Conservation (phyloP, 2,329 filamentous ascomycete genomes). For the Cytospora piceae region DNA sequence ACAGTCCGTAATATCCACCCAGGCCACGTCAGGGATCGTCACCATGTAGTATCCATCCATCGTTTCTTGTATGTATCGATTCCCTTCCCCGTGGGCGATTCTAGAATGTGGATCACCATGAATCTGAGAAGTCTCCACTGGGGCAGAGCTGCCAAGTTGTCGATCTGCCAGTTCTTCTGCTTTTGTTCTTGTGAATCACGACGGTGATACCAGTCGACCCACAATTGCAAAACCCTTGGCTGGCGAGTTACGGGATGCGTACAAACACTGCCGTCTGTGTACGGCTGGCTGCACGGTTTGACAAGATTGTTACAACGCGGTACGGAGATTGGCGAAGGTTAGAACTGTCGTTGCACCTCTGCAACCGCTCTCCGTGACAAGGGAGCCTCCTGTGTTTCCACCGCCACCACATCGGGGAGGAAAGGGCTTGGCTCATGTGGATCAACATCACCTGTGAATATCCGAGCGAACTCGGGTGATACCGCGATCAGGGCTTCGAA, state of each 20-base stretch:
- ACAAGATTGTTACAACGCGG: conserved; percentile 20
- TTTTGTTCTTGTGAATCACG: conserved; percentile 11
- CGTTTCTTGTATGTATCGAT: neutral
- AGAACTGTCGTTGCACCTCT: conserved; percentile 17
- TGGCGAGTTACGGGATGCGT: neutral
- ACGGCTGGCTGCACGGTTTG: neutral
- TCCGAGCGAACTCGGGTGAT: conserved; percentile 5
- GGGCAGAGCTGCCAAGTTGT: conserved; percentile 7
- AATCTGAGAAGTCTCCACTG: conserved; percentile 11
- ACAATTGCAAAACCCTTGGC: conserved; percentile 28
- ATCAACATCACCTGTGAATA: conserved; percentile 20
- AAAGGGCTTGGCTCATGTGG: conserved; percentile 26
- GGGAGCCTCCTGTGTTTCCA: conserved; percentile 18
- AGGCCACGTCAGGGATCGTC: conserved; percentile 1
- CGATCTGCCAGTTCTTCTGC: conserved; percentile 11
- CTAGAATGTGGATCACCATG: conserved; percentile 2
- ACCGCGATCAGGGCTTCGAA: conserved; percentile 4
- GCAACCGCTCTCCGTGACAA: conserved; percentile 7
- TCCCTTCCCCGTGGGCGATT: conserved; percentile 10
- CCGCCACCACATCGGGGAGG: conserved; percentile 16
- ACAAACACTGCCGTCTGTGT: conserved; percentile 21
- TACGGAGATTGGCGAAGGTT: conserved; percentile 18
- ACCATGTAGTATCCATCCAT: neutral
- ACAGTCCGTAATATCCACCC: neutral
- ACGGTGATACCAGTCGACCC: conserved; percentile 11